phyloP scores from a whole-genome alignment of 768 basidiomycete genomes.

The Boletus subparvulus region DNA sequence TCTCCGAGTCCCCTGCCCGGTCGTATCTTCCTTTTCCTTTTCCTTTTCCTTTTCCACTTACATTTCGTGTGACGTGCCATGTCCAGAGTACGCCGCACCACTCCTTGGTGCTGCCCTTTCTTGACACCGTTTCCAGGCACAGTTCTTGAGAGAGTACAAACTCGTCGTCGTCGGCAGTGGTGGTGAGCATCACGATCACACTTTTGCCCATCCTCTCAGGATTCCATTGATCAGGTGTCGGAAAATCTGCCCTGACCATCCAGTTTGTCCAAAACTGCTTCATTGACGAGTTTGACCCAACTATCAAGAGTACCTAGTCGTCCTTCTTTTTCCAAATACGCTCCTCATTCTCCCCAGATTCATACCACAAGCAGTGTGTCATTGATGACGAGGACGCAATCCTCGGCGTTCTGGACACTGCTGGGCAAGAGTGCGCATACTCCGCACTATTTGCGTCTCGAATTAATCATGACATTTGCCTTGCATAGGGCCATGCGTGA shows the following conservation, averaged over 20 bases:
- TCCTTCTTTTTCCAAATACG: not conserved
- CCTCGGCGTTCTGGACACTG: slow-evolving; percentile 94
- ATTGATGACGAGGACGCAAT: slow-evolving; percentile 99
- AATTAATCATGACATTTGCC: not conserved
- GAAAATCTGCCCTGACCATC: slow-evolving; percentile 93
- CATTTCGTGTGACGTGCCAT: slow-evolving; percentile 16
- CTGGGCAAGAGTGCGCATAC: slow-evolving; percentile 84
- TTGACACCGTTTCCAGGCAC: too few relatives aligned
- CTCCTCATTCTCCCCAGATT: slow-evolving; percentile 52
- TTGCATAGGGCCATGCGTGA: slow-evolving; percentile 89
- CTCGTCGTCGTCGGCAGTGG: slow-evolving; percentile 98
- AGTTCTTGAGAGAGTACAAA: slow-evolving; percentile 57
- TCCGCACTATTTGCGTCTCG: not conserved
- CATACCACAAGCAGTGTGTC: slow-evolving; percentile 94
- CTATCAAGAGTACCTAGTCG: slow-evolving; percentile 72
- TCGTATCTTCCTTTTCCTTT: too few relatives aligned
- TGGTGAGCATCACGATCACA: slow-evolving; percentile 57
- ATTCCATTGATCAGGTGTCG: slow-evolving; percentile 34
- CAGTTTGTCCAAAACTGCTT: slow-evolving; percentile 98
- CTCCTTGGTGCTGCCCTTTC: too few relatives aligned
- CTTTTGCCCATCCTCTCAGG: slow-evolving; percentile 11
- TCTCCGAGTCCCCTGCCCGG: too few relatives aligned
- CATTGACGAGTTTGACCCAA: slow-evolving; percentile 92
- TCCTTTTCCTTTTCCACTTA: not conserved
- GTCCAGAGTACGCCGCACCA: slow-evolving; percentile 38